Percentiles rank a stretch among this genome's conserved stretches.
These are phyloP conservation scores for Alternaria conjuncta DNA, from an alignment of 2,329 filamentous ascomycete species.

Conservation along the genomic window DNA sequence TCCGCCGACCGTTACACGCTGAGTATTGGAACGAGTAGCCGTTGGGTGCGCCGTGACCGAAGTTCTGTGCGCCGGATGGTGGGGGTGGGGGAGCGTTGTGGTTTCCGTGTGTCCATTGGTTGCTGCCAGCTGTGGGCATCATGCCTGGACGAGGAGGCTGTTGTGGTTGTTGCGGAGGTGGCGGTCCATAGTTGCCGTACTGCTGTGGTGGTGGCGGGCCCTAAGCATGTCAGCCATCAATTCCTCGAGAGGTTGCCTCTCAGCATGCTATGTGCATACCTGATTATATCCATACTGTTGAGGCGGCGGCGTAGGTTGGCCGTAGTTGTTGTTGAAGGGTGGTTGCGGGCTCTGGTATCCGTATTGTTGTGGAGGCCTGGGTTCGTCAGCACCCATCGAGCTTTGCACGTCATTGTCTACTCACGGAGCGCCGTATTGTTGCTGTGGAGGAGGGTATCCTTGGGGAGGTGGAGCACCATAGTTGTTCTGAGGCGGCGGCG, in stretches of 20 bases:
- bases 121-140: slow-evolving; percentile 57
- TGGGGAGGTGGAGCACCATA: slow-evolving; percentile 41
- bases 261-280: slow-evolving; percentile 30
- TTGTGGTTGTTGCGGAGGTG: slow-evolving; percentile 27
- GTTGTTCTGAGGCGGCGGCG: slow-evolving; percentile 50
- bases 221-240: neutral
- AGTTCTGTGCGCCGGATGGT: slow-evolving; percentile 60
- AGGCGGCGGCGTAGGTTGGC: slow-evolving; percentile 49
- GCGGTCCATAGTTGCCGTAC: slow-evolving; percentile 21
- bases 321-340: slow-evolving; percentile 49
- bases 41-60: slow-evolving; percentile 75
- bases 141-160: slow-evolving; percentile 51
- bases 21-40: slow-evolving; percentile 90
- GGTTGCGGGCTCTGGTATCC: slow-evolving; percentile 47
- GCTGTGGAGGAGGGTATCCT: slow-evolving; percentile 36
- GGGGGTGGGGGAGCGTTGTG: slow-evolving; percentile 69
- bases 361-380: slow-evolving; percentile 45
- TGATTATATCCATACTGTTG: slow-evolving; percentile 54
- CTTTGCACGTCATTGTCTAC: slow-evolving; percentile 9
- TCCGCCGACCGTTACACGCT: slow-evolving; percentile 84
- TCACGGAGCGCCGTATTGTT: slow-evolving; percentile 41
- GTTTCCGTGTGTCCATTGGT: slow-evolving; percentile 58
- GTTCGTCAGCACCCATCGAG: slow-evolving; percentile 20
- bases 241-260: neutral
- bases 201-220: slow-evolving; percentile 21